phyloP scores from a whole-genome alignment of 129 eudicot species.

The Flaveria ramosissima region DNA sequence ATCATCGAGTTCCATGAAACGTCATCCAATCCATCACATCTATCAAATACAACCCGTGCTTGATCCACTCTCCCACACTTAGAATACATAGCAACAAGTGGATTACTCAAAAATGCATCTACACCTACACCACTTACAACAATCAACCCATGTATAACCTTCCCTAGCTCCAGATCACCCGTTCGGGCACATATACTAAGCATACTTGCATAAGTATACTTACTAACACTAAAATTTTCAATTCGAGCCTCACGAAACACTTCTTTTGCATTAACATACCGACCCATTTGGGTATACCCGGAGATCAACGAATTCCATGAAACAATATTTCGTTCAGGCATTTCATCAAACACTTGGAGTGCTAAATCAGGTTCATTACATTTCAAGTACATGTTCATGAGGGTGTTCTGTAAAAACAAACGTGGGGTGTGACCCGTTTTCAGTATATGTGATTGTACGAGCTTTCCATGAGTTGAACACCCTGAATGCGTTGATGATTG shows the following conservation, averaged over 20 bases:
- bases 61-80: conserved; percentile 50
- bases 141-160: conserved; percentile 44
- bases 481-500: conserved; percentile 39
- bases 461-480: conserved; percentile 35
- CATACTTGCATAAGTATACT: conserved; percentile 42
- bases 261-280: conserved; percentile 22
- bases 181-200: conserved; percentile 45
- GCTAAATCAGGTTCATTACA: conserved; percentile 38
- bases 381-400: conserved; percentile 47
- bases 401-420: conserved; percentile 40
- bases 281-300: conserved; percentile 44
- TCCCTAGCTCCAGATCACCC: conserved; percentile 37
- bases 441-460: conserved; percentile 43
- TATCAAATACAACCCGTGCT: conserved; percentile 41
- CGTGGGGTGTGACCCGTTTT: conserved; percentile 42
- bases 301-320: conserved; percentile 53
- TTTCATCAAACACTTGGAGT: conserved; percentile 45
- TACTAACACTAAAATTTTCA: conserved; percentile 17
- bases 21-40: conserved; percentile 38
- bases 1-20: conserved; percentile 63
- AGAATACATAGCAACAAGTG: conserved; percentile 48
- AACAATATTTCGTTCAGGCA: conserved; percentile 49
- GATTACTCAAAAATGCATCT: conserved; percentile 43
- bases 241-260: conserved; percentile 38
- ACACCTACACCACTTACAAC: conserved; percentile 34